Evolutionary conservation across 192 early-diverging fungal genomes (phyloP).

Genomic region (Podila epicladia): DNA sequence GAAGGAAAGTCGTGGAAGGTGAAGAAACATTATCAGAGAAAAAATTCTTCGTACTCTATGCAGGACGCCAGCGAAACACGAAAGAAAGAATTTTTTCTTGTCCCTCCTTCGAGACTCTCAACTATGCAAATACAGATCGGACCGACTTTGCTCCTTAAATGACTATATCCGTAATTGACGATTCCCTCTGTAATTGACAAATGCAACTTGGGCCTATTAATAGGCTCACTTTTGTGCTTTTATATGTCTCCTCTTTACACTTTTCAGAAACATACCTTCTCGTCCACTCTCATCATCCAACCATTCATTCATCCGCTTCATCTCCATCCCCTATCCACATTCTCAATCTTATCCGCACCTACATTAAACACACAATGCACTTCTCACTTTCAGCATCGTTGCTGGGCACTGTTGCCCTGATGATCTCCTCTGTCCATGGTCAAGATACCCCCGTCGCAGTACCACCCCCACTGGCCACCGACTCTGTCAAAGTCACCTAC

Average conservation of each 20-base stretch:
- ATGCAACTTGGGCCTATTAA: neutral
- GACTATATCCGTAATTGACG: neutral
- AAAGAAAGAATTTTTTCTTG: neutral
- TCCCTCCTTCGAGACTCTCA: neutral
- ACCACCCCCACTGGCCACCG: conserved; percentile 10
- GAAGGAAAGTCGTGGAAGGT: neutral
- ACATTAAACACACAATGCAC: conserved; percentile 10
- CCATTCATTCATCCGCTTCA: neutral
- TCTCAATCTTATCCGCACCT: neutral
- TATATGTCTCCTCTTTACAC: neutral
- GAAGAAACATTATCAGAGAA: neutral
- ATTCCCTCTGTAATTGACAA: neutral
- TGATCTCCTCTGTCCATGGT: neutral
- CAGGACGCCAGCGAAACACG: neutral
- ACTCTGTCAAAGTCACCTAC: conserved; percentile 22
- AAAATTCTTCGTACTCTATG: neutral
- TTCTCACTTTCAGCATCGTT: conserved; percentile 4
- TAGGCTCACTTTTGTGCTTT: neutral
- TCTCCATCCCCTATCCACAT: neutral
- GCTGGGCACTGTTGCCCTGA: neutral
- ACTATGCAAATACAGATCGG: too few relatives aligned
- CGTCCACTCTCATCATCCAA: neutral
- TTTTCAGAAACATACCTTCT: neutral
- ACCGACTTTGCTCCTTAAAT: too few relatives aligned
- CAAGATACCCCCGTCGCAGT: neutral